A percentile compares a stretch with the other conserved stretches of the same genome.
phyloP scores from a whole-genome alignment of 2,329 filamentous ascomycete species.

The Tolypocladium ophioglossoides region DNA sequence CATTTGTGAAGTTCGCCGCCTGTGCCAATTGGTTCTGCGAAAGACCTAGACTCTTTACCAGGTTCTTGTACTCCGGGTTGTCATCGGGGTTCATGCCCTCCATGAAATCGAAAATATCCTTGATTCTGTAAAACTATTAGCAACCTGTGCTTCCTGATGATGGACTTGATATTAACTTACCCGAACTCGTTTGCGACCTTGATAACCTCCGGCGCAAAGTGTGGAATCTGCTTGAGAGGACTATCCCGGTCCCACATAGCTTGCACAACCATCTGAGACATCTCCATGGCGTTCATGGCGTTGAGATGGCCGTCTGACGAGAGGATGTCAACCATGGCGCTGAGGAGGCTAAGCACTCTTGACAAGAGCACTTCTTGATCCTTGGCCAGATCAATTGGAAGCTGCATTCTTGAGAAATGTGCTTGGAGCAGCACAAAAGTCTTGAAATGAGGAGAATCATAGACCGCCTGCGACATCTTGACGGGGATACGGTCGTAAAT shows the following conservation, averaged over 20 bases:
- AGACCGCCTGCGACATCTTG: slow-evolving; percentile 81
- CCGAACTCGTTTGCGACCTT: slow-evolving; percentile 71
- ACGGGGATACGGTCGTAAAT: slow-evolving; percentile 93
- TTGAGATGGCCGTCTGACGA: slow-evolving; percentile 95
- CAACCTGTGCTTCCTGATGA: background rate
- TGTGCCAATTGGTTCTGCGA: slow-evolving; percentile 74
- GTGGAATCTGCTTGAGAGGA: slow-evolving; percentile 93
- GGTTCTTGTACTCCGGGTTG: slow-evolving; percentile 66
- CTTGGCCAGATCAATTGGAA: slow-evolving; percentile 90
- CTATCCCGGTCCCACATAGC: slow-evolving; percentile 98
- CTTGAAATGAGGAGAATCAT: slow-evolving; percentile 96
- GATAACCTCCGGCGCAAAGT: slow-evolving; percentile 77
- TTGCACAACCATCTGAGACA: slow-evolving; percentile 98
- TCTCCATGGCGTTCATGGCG: slow-evolving; percentile 97
- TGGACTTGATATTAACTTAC: slow-evolving; percentile 33
- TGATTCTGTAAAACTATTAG: slow-evolving; percentile 50
- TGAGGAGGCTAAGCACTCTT: slow-evolving; percentile 79
- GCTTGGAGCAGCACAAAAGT: slow-evolving; percentile 94
- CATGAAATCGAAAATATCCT: slow-evolving; percentile 96
- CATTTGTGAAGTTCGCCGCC: slow-evolving; percentile 91
- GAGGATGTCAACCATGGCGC: slow-evolving; percentile 86
- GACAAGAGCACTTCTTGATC: slow-evolving; percentile 83
- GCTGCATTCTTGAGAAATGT: slow-evolving; percentile 94
- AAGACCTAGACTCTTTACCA: slow-evolving; percentile 70
- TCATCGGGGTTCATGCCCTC: slow-evolving; percentile 96